These are phyloP conservation scores for Pythium oligandrum DNA, from an alignment of 352 stramenopile species.

Conservation along the genomic window DNA sequence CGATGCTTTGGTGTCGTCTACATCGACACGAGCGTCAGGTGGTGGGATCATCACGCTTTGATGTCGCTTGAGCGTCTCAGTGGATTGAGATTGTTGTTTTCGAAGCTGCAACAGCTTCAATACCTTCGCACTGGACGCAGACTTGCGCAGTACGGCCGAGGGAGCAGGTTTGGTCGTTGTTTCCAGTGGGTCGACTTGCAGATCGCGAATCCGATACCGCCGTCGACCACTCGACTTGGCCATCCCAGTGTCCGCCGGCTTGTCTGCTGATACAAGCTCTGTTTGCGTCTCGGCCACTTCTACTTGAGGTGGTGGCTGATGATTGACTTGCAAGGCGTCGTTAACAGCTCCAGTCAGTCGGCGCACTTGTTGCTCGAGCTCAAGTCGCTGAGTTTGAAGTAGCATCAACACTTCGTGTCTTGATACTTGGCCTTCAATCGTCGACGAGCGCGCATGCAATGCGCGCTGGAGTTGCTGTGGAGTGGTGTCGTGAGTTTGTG, in stretches of 20 bases:
- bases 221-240: too few relatives aligned
- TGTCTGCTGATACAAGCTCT: too few relatives aligned
- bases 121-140: conserved; percentile 29
- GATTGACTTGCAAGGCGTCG: too few relatives aligned
- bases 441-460: conserved; percentile 7
- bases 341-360: neutral
- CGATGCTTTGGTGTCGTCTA: too few relatives aligned
- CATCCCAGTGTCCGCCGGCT: too few relatives aligned
- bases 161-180: neutral
- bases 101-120: conserved; percentile 50
- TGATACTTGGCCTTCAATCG: conserved; percentile 12
- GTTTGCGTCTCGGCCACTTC: too few relatives aligned
- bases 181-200: neutral
- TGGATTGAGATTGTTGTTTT: conserved; percentile 18
- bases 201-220: neutral
- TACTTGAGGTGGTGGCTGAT: too few relatives aligned
- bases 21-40: too few relatives aligned
- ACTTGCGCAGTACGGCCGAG: conserved; percentile 2
- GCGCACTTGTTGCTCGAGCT: conserved; percentile 17
- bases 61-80: conserved; percentile 4
- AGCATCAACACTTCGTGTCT: conserved; percentile 13
- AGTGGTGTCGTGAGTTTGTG: neutral
- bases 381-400: conserved; percentile 9
- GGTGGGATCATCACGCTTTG: conserved; percentile 3
- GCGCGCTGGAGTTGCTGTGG: conserved; percentile 8